Evolutionary conservation across 1,284 basidiomycete genomes (phyloP).

Genomic region (Microbotryum scabiosae): DNA sequence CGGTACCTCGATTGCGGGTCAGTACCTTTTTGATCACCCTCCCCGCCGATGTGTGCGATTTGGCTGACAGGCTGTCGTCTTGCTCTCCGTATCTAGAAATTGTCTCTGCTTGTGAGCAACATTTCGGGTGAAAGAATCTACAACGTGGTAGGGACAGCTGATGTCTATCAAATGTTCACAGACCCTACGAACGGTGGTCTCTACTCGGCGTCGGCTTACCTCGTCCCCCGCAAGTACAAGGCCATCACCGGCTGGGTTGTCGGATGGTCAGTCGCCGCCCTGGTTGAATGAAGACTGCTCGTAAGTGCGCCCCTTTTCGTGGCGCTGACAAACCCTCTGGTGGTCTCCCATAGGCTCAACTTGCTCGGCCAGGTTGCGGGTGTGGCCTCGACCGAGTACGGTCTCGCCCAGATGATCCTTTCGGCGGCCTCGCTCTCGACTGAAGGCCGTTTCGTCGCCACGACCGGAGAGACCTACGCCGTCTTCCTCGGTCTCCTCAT

Average conservation of each 20-base stretch:
- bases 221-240: conserved; percentile 59
- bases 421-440: conserved; percentile 53
- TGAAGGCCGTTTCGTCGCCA: conserved; percentile 47
- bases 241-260: conserved; percentile 55
- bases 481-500: conserved; percentile 62
- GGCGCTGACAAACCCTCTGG: not conserved
- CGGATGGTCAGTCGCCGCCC: conserved; percentile 14
- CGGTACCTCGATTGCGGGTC: conserved; percentile 61
- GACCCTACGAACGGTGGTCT: conserved; percentile 53
- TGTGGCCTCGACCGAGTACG: conserved; percentile 78
- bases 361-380: conserved; percentile 78
- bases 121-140: not conserved
- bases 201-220: conserved; percentile 57
- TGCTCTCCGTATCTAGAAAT: conserved; percentile 1
- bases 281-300: not conserved
- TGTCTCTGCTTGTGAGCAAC: conserved; percentile 2
- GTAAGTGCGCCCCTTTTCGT: not conserved
- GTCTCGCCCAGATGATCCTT: conserved; percentile 80
- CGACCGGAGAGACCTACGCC: conserved; percentile 61
- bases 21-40: not conserved
- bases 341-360: conserved; percentile 53
- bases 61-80: not conserved
- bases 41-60: not conserved
- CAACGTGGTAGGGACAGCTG: conserved; percentile 46
- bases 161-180: no score